A percentile compares a stretch with the other conserved stretches of the same genome.
Evolutionary conservation across 75 land plant species (phyloP).

Genomic region (Chamaecyparis obtusa): DNA sequence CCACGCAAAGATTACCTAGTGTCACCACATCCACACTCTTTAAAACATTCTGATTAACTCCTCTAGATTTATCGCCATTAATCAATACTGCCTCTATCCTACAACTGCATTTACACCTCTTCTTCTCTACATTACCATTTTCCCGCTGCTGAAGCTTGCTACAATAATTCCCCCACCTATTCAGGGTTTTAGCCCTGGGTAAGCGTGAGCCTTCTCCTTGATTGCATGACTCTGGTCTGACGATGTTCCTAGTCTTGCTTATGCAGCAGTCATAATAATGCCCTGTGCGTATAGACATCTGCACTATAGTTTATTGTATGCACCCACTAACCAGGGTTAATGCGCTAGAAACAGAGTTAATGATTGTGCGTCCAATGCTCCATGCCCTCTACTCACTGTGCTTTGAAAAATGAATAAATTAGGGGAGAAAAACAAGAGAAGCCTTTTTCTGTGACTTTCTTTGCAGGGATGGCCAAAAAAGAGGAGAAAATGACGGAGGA

Average conservation of each 20-base stretch:
- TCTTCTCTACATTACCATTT: not conserved
- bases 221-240: not conserved
- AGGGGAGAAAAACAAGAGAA: not conserved
- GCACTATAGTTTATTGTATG: not conserved
- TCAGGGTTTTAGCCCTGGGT: not conserved
- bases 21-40: constrained; percentile 68
- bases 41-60: not conserved
- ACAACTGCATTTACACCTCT: not conserved
- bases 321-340: not conserved
- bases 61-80: not conserved
- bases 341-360: not conserved
- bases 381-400: not conserved
- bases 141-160: not conserved
- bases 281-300: constrained; percentile 4
- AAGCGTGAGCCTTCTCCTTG: not conserved
- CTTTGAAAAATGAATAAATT: not conserved
- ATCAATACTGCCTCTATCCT: not conserved
- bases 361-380: not conserved
- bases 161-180: not conserved
- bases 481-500: not conserved
- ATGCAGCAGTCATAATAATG: not conserved
- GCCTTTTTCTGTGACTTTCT: not conserved
- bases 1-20: constrained; percentile 82
- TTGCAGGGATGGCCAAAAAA: not conserved
- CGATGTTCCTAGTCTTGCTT: not conserved